Percentiles rank a stretch among this genome's conserved stretches.
Evolutionary conservation across 2,329 filamentous ascomycete genomes (phyloP).

Genomic region (Arthrobotrys musiformis): DNA sequence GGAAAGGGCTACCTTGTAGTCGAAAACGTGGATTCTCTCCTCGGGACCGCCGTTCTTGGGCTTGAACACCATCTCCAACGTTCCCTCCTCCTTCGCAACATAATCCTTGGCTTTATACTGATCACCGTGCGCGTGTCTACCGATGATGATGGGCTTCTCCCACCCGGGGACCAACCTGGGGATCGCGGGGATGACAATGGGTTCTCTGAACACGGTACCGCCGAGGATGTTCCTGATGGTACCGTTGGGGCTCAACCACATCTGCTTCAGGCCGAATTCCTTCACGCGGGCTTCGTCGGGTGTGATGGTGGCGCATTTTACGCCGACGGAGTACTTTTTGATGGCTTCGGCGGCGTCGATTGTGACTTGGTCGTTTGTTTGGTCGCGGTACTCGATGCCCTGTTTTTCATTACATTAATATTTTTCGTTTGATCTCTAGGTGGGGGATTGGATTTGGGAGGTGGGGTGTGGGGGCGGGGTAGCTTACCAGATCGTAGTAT

Average conservation of each 20-base stretch:
- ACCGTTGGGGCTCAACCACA: slow-evolving; percentile 99
- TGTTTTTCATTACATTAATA: slow-evolving; percentile 59
- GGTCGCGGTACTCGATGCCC: slow-evolving; percentile 91
- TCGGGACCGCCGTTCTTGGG: slow-evolving; percentile 81
- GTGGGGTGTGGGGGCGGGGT: not conserved
- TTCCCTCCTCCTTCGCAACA: slow-evolving; percentile 83
- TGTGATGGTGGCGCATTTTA: slow-evolving; percentile 99
- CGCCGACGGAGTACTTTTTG: slow-evolving; percentile 97
- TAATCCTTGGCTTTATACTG: slow-evolving; percentile 97
- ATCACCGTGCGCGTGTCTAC: slow-evolving; percentile 97
- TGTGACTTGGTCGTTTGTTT: slow-evolving; percentile 97
- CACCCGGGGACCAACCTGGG: slow-evolving; percentile 94
- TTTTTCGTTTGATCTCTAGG: no score
- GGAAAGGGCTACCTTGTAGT: slow-evolving; percentile 73
- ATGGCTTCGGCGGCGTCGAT: slow-evolving; percentile 95
- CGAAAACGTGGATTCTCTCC: slow-evolving; percentile 86
- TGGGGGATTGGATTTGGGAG: slow-evolving; percentile 55
- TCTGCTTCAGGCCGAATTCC: slow-evolving; percentile 98
- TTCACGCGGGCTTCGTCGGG: slow-evolving; percentile 95
- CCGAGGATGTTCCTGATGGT: slow-evolving; percentile 81
- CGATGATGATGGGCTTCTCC: slow-evolving; percentile 99
- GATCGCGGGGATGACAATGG: slow-evolving; percentile 93
- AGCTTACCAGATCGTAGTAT: slow-evolving; percentile 82
- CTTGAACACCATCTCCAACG: slow-evolving; percentile 93
- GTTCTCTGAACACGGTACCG: slow-evolving; percentile 98